Conservation (phyloP, 2,329 filamentous ascomycete genomes). For the Talaromyces sp. region DNA sequence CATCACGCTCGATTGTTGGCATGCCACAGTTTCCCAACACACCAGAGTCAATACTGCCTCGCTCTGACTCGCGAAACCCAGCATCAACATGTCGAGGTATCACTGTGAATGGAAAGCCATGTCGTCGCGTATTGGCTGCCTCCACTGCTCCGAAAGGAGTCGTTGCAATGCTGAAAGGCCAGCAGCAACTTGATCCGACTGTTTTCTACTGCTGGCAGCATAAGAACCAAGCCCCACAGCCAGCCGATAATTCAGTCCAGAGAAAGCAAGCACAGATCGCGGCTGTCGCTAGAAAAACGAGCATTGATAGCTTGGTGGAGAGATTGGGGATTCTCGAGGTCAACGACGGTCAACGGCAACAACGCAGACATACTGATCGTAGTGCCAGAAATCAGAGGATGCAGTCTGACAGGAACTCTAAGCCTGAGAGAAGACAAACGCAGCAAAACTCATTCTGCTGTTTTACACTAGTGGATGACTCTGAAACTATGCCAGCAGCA, state of each 20-base stretch:
- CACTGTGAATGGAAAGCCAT: constrained; percentile 77
- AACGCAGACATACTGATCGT: constrained; percentile 18
- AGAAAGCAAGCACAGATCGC: constrained; percentile 40
- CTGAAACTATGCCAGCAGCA: constrained; percentile 27
- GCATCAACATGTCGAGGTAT: constrained; percentile 84
- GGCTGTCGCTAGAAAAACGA: constrained; percentile 65
- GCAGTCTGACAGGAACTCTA: not conserved
- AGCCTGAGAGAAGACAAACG: constrained; percentile 15
- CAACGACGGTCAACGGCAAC: constrained; percentile 34
- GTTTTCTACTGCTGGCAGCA: constrained; percentile 89
- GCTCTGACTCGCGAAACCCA: constrained; percentile 82
- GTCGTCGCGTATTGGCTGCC: constrained; percentile 67
- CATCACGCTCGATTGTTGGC: not conserved
- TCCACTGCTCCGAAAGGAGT: constrained; percentile 28
- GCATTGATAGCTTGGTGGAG: constrained; percentile 83
- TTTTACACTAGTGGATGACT: constrained; percentile 33
- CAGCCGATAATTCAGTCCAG: constrained; percentile 21
- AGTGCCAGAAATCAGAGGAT: constrained; percentile 21
- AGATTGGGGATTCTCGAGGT: constrained; percentile 73
- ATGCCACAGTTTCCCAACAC: constrained; percentile 71
- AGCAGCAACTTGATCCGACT: constrained; percentile 28
- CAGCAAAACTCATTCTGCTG: constrained; percentile 33
- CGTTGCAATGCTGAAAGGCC: constrained; percentile 7
- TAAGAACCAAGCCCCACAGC: constrained; percentile 71
- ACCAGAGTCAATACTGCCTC: constrained; percentile 74